A percentile compares a stretch with the other conserved stretches of the same genome.
Evolutionary conservation across 768 basidiomycete species (phyloP).

Genomic region (Tricholoma bakamatsutake): DNA sequence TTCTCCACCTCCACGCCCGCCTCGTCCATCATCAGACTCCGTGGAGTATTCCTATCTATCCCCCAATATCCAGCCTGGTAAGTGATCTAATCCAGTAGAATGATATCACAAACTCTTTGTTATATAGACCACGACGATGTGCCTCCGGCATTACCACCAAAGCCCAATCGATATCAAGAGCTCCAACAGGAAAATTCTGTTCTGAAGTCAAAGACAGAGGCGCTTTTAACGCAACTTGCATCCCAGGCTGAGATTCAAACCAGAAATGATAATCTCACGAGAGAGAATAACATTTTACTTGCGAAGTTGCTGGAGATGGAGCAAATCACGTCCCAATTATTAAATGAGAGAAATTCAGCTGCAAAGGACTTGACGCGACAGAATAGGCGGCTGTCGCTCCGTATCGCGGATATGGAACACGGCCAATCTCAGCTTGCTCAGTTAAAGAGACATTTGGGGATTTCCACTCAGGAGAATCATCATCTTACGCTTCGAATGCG

Average conservation of each 20-base stretch:
- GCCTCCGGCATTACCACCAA: background rate
- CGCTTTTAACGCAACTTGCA: slow-evolving; percentile 15
- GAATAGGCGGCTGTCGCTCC: slow-evolving; percentile 5
- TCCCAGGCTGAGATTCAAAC: slow-evolving; percentile 14
- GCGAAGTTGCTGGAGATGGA: slow-evolving; percentile 23
- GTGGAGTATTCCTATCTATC: background rate
- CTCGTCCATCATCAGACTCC: background rate
- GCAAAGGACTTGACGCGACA: slow-evolving; percentile 19
- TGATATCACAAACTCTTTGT: background rate
- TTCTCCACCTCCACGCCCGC: background rate
- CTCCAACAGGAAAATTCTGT: slow-evolving; percentile 5
- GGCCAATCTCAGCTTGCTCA: slow-evolving; percentile 6
- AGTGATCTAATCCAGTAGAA: background rate
- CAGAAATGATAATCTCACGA: slow-evolving; percentile 20
- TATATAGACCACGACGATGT: background rate
- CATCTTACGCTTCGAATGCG: slow-evolving; percentile 17
- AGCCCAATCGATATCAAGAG: background rate
- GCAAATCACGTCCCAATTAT: slow-evolving; percentile 24
- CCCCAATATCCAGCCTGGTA: background rate
- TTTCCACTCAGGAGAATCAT: slow-evolving; percentile 18
- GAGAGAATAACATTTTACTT: slow-evolving; percentile 23
- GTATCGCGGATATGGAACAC: slow-evolving; percentile 6
- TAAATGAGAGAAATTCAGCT: slow-evolving; percentile 18
- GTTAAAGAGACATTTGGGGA: slow-evolving; percentile 12
- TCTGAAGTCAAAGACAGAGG: slow-evolving; percentile 19